Base-by-base conservation (phyloP, 108 stramenopile species). In the Skeletonema tropicum region DNA sequence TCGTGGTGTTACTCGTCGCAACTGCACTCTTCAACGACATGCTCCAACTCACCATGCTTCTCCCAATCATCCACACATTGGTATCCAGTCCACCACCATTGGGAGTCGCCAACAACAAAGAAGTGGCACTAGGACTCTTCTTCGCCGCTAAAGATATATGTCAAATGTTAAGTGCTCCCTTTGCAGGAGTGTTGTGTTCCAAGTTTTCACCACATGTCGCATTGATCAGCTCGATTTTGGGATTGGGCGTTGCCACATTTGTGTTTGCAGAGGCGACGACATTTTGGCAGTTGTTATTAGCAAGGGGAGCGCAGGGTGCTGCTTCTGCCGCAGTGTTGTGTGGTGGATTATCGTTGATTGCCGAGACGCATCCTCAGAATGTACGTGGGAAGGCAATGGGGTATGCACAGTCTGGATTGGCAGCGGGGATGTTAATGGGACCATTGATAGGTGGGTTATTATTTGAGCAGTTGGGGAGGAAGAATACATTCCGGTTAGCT, bases 1-100 rank as follows among this genome's bases (percentile, higher is more conserved):
- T 77, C 6, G 64, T 72, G 12, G 76, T 77, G 17, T 38, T 77
- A 3, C 76, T 77, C 45, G 76, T 77, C 8, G 70, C 76, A 13
- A 77, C 71, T 10, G 70, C 76, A 62, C 62, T 77, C 23, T 77
- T 77, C 76, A 77, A 77, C 36, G 76, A 77, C 41, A 71, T 77
- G 70, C 76, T 77, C 15, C 76, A 77, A 65, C 63, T 77, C 6
- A 77, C 76, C 10, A 77, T 77, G 76, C 76, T 77, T 39, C 70
- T 77, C 6, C 76, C 76, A 8, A 77, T 77, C 12, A 77, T 77
- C 12, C 76, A 77, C 70, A 77, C 76, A 35, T 29, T 77, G 19
- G 49, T 77, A 15, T 48, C 76, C 31, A 77, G 68, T 42, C 76
- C 76, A 23, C 76, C 76, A 17, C 76, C 76, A 30, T 33, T 77